Evolutionary conservation across 768 basidiomycete genomes (phyloP), one percentile per base, ranked within the genome.

Genomic region (Multifurca ochricompacta): DNA sequence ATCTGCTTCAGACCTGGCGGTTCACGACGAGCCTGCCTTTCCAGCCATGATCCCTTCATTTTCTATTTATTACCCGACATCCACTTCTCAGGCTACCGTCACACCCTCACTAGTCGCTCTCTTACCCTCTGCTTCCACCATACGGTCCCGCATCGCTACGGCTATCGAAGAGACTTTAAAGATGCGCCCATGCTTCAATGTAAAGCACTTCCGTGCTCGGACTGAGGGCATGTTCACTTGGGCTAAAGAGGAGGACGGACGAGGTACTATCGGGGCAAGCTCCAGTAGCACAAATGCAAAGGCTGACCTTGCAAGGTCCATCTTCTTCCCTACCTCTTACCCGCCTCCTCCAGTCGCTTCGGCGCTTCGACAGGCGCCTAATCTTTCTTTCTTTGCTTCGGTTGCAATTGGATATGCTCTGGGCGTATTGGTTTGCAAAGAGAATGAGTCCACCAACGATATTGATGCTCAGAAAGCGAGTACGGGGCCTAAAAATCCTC

Each of bases 121-220:
- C n/a, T 70, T 79, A 5, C 77, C 77, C 1, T 61, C 72, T 27
- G 64, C 71, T 1, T 65, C 69, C 1, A 64, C 67, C 14, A 63
- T 63, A 39, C 71, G 77, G 18, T 67, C 70, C 11, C 70, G 67
- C 21, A 67, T 75, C 2, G 66, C 72, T 7, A 66, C 68, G 25
- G 68, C 70, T 2, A 66, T 78, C 19, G 69, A 70, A 35, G 71
- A 74, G 46, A 69, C 70, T 1, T 69, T 77, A 67, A 69, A 67
- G 54, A 72, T 77, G 62, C 75, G 74, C 39, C 78, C 78, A 1
- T 78, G 70, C 40, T 73, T 79, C 65, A 77, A 77, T 62, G 69
- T 76, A 37, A 73, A 70, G 18, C 70, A 76, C 42, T 78, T 77
- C 56, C 70, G 69, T 48, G 64, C 69, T 40, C 75, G 77, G 18